Base-by-base conservation (phyloP, 2,329 filamentous ascomycete species). In the Fusarium subtropicale region DNA sequence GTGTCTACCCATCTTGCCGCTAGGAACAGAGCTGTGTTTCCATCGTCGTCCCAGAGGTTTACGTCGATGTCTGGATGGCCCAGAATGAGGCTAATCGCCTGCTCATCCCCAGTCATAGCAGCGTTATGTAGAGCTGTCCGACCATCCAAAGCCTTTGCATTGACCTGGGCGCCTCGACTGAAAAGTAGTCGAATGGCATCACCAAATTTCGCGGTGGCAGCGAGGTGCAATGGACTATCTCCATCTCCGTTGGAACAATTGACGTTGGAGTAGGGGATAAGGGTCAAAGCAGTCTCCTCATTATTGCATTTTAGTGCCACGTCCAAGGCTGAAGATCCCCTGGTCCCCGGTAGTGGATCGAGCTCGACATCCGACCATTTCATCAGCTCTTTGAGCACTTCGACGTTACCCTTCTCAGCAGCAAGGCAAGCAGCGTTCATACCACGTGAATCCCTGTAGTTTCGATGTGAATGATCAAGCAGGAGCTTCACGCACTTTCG, bases 401-500 rank as follows among this genome's bases (percentile, higher is more conserved):
- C 1, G 4, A 0, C 9, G 2, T 9, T 9, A 5, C 45, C 45
- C 9, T 6, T 2, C 2, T 16, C 5, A 12, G 45, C 28, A 31
- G 45, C 45, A 2, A 47, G n/a, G n/a, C 13, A 47, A 8, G n/a
- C 28, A 0, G 8, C 45, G 15, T 31, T 31, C 16, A 8, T 30
- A 3, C 45, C 45, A 0, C 1, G 0, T 8, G 12, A 6, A 9
- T 47, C 28, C 7, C 9, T 47, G n/a, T 22, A 31, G 5, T 22
- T 20, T 22, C 45, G 10, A 6, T 22, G 0, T 22, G 28, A 7
- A 7, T 4, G 18, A 20, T 31, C 3, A 4, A 47, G 20, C n/a
- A 47, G 5, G 2, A 47, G 3, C 0, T 6, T 31, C 2, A 20
- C 13, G 0, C n/a, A 47, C 22, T 5, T 11, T 0, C 1, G 7